Evolutionary conservation across 1,284 basidiomycete genomes (phyloP), one percentile per base, ranked within the genome.

Genomic region (Hypsizygus ulmarius): DNA sequence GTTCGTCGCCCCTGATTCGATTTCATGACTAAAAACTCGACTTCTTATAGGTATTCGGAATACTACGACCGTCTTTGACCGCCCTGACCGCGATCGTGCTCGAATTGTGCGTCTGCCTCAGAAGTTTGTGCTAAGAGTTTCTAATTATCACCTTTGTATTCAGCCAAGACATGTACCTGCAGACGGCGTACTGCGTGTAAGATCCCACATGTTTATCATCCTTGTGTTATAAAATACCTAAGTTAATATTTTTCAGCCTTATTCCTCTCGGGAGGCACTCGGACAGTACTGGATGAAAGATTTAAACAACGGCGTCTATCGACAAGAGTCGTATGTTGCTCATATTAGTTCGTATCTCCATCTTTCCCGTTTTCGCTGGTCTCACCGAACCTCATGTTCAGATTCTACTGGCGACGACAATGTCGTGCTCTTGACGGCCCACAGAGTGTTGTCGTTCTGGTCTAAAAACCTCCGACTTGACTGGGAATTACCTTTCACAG

Each of bases 201-300:
- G 87, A 73, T 12, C 5, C 27, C 11, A 18, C 1, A 25, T 36
- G 5, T 11, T 14, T 14, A 38, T 30, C 27, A 34, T 47, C 29
- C 19, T 35, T 15, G 19, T 43, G 5, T 42, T 43, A 19, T 36
- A 30, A 42, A 19, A 21, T 45, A 9, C 18, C n/a, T n/a, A n/a
- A n/a, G n/a, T n/a, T n/a, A 21, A 45, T 45, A 43, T 39, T 37
- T 40, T 51, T 19, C 30, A 94, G 88, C 82, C 94, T 0, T 99
- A 91, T 70, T 89, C 87, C 42, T 78, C 82, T 27, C 84, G 93
- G 6, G 95, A 97, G 65, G 93, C 96, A 0, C 72, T 93, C 3
- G 97, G 97, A 4, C 97, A 99, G 66, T 93, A 88, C 60, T 99
- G 97, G 97, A 86, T 99, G 75, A 82, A 77, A 77, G 95, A 97